phyloP scores from a whole-genome alignment of 129 eudicot genomes.

The Heracleum sosnowskyi region DNA sequence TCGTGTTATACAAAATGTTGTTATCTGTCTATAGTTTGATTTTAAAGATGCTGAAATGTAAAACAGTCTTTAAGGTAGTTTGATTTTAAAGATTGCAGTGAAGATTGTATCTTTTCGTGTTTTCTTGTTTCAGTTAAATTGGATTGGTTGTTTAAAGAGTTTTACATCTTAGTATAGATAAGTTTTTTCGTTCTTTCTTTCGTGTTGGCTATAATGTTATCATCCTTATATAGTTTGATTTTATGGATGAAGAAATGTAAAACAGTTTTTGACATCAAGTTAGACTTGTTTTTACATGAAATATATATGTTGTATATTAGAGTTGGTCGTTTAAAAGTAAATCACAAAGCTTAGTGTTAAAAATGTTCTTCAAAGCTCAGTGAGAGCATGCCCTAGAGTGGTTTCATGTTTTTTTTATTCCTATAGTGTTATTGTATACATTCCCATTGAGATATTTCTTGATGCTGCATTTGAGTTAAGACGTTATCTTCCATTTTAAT shows the following conservation, averaged over 20 bases:
- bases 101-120: not conserved
- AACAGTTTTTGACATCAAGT: not conserved
- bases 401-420: not conserved
- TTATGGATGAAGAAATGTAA: not conserved
- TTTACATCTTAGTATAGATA: not conserved
- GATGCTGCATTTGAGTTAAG: not conserved
- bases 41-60: no score
- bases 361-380: conserved; percentile 65
- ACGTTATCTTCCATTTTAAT: not conserved
- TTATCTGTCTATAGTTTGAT: no score
- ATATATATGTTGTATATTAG: no score
- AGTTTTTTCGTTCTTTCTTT: not conserved
- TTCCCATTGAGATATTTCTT: not conserved
- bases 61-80: no score
- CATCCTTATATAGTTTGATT: not conserved
- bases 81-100: no score
- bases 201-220: not conserved
- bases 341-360: conserved; percentile 70
- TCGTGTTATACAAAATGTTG: no score
- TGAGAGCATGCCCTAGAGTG: conserved; percentile 78
- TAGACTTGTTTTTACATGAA: not conserved
- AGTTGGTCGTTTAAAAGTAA: conserved; percentile 60
- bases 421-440: not conserved
- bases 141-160: not conserved
- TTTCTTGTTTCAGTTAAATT: not conserved